These are phyloP conservation scores for Paraphaeosphaeria minitans DNA, from an alignment of 2,329 filamentous ascomycete species.

Conservation along the genomic window DNA sequence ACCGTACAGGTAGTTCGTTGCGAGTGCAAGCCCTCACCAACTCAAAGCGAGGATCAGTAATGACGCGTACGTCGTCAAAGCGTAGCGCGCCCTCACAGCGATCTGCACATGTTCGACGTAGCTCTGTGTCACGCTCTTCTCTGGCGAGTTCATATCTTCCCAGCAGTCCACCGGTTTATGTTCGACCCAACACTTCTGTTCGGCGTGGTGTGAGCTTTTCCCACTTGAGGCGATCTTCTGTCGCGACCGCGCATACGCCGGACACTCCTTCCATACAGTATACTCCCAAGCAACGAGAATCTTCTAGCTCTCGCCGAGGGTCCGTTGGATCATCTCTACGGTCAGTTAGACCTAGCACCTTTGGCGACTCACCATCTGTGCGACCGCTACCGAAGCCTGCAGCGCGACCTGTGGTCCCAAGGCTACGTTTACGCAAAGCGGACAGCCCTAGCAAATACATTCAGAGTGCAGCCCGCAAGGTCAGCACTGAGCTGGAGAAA, in stretches of 20 bases:
- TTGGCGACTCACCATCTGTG: constrained; percentile 31
- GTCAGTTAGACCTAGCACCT: constrained; percentile 27
- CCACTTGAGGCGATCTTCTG: constrained; percentile 57
- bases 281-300: constrained; percentile 38
- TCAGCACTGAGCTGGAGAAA: constrained; percentile 83
- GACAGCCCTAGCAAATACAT: constrained; percentile 59
- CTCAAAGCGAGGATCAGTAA: constrained; percentile 38
- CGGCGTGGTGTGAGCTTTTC: constrained; percentile 69
- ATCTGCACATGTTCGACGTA: constrained; percentile 26
- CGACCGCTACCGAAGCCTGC: constrained; percentile 35
- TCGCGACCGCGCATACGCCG: constrained; percentile 46
- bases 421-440: constrained; percentile 44
- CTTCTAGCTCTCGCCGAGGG: constrained; percentile 28
- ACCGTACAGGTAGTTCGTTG: constrained; percentile 50
- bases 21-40: constrained; percentile 48
- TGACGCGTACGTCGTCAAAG: constrained; percentile 41
- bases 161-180: constrained; percentile 54
- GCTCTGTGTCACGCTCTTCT: constrained; percentile 48
- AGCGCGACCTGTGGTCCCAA: constrained; percentile 30
- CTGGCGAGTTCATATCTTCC: constrained; percentile 54
- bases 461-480: constrained; percentile 80
- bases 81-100: constrained; percentile 37
- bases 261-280: constrained; percentile 33
- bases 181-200: constrained; percentile 58
- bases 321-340: constrained; percentile 30